These are phyloP conservation scores for Talaromyces rugulosus DNA, from an alignment of 2,329 filamentous ascomycete genomes.

Conservation along the genomic window DNA sequence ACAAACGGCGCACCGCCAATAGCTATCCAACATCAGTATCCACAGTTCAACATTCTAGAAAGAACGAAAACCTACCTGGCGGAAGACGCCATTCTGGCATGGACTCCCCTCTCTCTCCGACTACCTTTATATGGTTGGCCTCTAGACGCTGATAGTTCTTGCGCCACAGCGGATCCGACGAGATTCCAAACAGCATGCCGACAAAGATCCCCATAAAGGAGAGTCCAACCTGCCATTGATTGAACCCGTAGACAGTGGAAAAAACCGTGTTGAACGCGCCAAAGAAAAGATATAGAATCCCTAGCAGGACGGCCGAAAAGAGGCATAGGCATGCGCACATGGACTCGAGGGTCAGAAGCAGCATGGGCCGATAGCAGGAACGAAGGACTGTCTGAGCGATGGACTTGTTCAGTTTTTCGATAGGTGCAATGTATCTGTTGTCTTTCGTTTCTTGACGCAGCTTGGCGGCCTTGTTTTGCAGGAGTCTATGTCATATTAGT, in stretches of 20 bases:
- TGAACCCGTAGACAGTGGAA: slow-evolving; percentile 67
- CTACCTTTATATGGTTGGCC: slow-evolving; percentile 31
- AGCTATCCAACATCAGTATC: slow-evolving; percentile 29
- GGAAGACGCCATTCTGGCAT: slow-evolving; percentile 87
- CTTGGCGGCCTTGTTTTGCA: slow-evolving; percentile 66
- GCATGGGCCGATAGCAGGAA: slow-evolving; percentile 64
- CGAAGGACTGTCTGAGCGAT: slow-evolving; percentile 57
- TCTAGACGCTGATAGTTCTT: slow-evolving; percentile 41
- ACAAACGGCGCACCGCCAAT: slow-evolving; percentile 73
- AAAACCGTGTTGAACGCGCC: slow-evolving; percentile 84
- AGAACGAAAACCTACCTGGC: slow-evolving; percentile 46
- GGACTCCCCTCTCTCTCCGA: slow-evolving; percentile 43
- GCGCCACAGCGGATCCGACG: slow-evolving; percentile 45
- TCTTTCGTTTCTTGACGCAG: slow-evolving; percentile 62
- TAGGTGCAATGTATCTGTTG: slow-evolving; percentile 62
- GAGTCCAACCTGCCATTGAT: slow-evolving; percentile 73
- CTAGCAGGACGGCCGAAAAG: slow-evolving; percentile 78
- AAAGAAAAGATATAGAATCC: slow-evolving; percentile 86
- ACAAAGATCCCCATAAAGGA: slow-evolving; percentile 61
- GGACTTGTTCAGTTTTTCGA: slow-evolving; percentile 68
- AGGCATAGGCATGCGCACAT: slow-evolving; percentile 82
- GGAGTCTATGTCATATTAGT: slow-evolving; percentile 55
- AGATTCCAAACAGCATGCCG: slow-evolving; percentile 43
- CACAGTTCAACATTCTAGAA: neutral
- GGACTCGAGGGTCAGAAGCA: slow-evolving; percentile 74